A percentile compares a stretch with the other conserved stretches of the same genome.
Evolutionary conservation across 2,329 filamentous ascomycete species (phyloP).

Genomic region (Endocalyx cinctus): DNA sequence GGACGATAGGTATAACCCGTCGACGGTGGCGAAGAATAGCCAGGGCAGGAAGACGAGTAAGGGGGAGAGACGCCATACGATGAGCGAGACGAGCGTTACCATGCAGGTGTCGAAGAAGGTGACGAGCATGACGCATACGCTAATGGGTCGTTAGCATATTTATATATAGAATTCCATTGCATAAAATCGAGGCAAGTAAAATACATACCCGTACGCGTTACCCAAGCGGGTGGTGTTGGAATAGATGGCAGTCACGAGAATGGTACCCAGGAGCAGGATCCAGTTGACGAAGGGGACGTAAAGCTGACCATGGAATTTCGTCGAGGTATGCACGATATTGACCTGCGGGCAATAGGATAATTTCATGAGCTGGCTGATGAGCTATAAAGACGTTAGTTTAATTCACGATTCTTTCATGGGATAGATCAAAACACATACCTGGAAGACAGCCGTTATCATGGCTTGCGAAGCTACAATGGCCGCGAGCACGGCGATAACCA

Average conservation of each 20-base stretch:
- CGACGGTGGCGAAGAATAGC: constrained; percentile 60
- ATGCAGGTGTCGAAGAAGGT: constrained; percentile 75
- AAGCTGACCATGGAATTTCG: constrained; percentile 66
- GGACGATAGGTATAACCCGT: constrained; percentile 66
- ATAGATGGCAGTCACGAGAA: constrained; percentile 71
- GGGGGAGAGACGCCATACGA: constrained; percentile 64
- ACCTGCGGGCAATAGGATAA: constrained; percentile 71
- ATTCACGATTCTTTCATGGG: too few species aligned
- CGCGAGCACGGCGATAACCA: constrained; percentile 65
- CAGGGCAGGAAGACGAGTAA: constrained; percentile 58
- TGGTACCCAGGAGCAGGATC: constrained; percentile 69
- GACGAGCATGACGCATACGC: constrained; percentile 72
- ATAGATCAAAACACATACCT: constrained; percentile 45
- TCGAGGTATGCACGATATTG: constrained; percentile 66
- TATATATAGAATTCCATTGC: too few species aligned
- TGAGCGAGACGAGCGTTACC: constrained; percentile 65
- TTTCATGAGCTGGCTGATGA: constrained; percentile 52
- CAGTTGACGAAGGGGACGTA: constrained; percentile 75
- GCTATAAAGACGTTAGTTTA: too few species aligned
- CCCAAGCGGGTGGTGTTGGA: constrained; percentile 61
- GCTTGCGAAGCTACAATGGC: constrained; percentile 75
- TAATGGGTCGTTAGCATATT: constrained; percentile 5
- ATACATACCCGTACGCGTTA: constrained; percentile 60
- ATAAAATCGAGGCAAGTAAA: neutral
- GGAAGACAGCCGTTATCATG: constrained; percentile 72